These are phyloP conservation scores for Mycena sp. DNA, from an alignment of 1,284 basidiomycete genomes.

Conservation along the genomic window DNA sequence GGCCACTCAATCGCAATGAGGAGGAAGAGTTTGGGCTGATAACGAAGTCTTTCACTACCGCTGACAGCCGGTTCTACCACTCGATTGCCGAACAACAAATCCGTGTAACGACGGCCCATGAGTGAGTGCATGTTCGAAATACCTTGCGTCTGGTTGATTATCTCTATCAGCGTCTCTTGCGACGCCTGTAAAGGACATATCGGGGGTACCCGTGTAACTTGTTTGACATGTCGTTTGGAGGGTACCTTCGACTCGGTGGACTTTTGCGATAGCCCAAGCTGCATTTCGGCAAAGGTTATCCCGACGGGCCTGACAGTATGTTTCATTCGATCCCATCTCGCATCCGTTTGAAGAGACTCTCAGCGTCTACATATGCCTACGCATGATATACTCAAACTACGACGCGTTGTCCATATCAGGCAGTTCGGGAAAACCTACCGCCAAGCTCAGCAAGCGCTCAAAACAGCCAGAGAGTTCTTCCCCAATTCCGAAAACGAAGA, in stretches of 20 bases:
- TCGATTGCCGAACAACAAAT: conserved; percentile 28
- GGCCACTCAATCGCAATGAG: conserved; percentile 13
- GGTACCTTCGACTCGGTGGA: conserved; percentile 33
- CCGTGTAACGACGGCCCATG: conserved; percentile 21
- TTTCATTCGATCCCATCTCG: no score
- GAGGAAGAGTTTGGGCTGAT: conserved; percentile 22
- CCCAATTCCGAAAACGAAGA: conserved; percentile 2
- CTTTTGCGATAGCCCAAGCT: conserved; percentile 35
- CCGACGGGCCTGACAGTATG: conserved; percentile 7
- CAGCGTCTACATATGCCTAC: conserved; percentile 35
- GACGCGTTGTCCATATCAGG: conserved; percentile 35
- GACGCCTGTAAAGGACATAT: conserved; percentile 30
- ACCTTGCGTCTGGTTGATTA: not conserved
- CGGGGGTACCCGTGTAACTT: conserved; percentile 36
- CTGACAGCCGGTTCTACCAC: conserved; percentile 22
- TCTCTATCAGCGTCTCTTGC: conserved; percentile 23
- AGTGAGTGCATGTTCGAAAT: conserved; percentile 9
- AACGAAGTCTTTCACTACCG: conserved; percentile 12
- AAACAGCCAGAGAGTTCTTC: conserved; percentile 21
- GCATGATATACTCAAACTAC: conserved; percentile 43
- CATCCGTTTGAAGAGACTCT: not conserved
- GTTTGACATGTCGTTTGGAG: conserved; percentile 33
- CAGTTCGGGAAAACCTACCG: conserved; percentile 36
- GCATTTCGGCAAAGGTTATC: conserved; percentile 21
- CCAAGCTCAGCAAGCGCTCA: conserved; percentile 29